Evolutionary conservation across 1,139 yeast species (phyloP).

Genomic region (Pichia sp.): DNA sequence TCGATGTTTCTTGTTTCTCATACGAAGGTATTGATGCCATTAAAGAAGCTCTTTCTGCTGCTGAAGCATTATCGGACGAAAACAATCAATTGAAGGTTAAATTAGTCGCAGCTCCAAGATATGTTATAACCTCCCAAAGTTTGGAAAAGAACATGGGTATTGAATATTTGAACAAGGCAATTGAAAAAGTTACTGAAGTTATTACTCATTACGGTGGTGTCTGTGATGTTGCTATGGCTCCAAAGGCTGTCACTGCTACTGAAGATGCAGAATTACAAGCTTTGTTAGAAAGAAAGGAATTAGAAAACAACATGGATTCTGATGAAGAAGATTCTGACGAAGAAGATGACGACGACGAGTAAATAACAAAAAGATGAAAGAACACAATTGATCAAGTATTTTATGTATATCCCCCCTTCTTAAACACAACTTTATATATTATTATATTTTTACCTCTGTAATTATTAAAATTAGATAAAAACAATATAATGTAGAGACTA

Average conservation of each 20-base stretch:
- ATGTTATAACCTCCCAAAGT: conserved; percentile 88
- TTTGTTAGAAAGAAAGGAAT: conserved; percentile 69
- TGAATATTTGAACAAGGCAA: conserved; percentile 68
- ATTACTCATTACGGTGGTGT: conserved; percentile 76
- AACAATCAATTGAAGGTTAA: conserved; percentile 83
- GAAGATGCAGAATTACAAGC: conserved; percentile 98
- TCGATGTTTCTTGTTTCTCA: conserved; percentile 93
- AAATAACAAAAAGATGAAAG: conserved; percentile 4
- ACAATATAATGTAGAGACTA: no score
- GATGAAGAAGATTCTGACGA: conserved; percentile 46
- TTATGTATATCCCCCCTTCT: no score
- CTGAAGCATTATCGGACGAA: conserved; percentile 79
- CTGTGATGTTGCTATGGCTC: conserved; percentile 93
- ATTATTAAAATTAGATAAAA: no score
- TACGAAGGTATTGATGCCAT: conserved; percentile 98
- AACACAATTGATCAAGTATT: not conserved
- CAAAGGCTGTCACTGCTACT: conserved; percentile 96
- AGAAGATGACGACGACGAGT: conserved; percentile 34
- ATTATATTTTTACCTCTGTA: no score
- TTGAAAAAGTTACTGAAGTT: conserved; percentile 60
- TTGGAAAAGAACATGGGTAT: conserved; percentile 88
- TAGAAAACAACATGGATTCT: conserved; percentile 54
- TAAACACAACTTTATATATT: no score
- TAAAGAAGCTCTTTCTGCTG: conserved; percentile 78
- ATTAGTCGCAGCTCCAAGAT: conserved; percentile 95